Conservation (phyloP, 2,329 filamentous ascomycete genomes). For the Magnaporthales sp. region DNA sequence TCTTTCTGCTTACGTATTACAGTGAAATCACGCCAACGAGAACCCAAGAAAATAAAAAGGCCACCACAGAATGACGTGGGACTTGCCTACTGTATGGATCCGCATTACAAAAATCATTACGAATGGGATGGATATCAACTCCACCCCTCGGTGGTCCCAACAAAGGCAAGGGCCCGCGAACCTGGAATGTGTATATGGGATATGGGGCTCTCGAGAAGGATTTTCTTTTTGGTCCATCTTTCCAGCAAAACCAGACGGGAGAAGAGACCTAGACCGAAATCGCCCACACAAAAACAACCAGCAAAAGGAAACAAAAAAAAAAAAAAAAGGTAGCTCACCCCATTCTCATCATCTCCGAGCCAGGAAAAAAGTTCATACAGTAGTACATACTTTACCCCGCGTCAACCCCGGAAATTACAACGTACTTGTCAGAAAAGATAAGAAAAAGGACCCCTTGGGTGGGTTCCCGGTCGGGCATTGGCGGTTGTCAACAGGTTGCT, state of each 20-base stretch:
- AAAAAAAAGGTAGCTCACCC: neutral
- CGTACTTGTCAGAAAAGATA: neutral
- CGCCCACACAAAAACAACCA: neutral
- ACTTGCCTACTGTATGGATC: neutral
- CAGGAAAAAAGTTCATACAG: neutral
- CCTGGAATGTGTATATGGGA: neutral
- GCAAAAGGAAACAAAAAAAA: neutral
- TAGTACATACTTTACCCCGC: neutral
- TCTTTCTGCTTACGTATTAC: neutral
- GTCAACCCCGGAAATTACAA: neutral
- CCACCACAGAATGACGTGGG: neutral
- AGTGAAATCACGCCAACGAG: neutral
- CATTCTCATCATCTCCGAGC: neutral
- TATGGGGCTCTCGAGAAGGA: neutral
- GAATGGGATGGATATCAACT: neutral
- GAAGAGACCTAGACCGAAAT: too few species aligned
- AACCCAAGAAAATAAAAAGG: neutral
- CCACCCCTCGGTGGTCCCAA: neutral
- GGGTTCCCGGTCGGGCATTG: neutral
- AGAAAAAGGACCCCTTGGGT: neutral
- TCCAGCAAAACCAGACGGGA: too few species aligned
- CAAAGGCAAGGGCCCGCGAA: neutral
- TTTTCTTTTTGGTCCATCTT: neutral
- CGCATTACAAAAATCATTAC: neutral
- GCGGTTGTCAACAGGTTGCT: neutral